These are phyloP conservation scores for Aspergillus hiratsukae DNA, from an alignment of 2,329 filamentous ascomycete species.

Conservation along the genomic window DNA sequence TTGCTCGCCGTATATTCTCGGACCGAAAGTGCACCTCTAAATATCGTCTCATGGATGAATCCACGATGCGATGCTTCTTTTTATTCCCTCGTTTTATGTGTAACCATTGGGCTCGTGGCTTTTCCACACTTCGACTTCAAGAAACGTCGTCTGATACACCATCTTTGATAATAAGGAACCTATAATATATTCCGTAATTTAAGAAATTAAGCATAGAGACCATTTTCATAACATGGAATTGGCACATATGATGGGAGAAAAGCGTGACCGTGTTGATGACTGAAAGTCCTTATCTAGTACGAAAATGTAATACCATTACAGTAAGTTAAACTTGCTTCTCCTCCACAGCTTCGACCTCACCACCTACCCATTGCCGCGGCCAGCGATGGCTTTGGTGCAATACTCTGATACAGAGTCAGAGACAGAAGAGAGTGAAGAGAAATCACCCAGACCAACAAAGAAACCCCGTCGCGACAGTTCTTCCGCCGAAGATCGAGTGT, in stretches of 20 bases:
- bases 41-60: no score
- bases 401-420: constrained; percentile 52
- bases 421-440: constrained; percentile 17
- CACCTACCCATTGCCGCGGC: background rate
- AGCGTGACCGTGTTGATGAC: background rate
- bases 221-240: no score
- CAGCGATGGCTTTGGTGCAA: constrained; percentile 63
- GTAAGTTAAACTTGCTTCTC: background rate
- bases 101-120: background rate
- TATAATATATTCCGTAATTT: background rate
- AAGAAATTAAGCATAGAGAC: background rate
- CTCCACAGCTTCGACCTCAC: background rate
- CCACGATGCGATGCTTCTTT: background rate
- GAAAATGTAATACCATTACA: background rate
- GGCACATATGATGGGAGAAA: no score
- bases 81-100: no score
- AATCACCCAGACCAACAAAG: constrained; percentile 21
- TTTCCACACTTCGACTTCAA: background rate
- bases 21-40: no score
- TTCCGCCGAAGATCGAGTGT: constrained; percentile 14
- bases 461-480: constrained; percentile 14
- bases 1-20: no score
- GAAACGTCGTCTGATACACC: background rate
- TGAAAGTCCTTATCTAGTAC: background rate
- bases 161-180: background rate